Evolutionary conservation across 2,329 filamentous ascomycete species (phyloP), one percentile per base, ranked within the genome.

Genomic region (Xylaria sp.): DNA sequence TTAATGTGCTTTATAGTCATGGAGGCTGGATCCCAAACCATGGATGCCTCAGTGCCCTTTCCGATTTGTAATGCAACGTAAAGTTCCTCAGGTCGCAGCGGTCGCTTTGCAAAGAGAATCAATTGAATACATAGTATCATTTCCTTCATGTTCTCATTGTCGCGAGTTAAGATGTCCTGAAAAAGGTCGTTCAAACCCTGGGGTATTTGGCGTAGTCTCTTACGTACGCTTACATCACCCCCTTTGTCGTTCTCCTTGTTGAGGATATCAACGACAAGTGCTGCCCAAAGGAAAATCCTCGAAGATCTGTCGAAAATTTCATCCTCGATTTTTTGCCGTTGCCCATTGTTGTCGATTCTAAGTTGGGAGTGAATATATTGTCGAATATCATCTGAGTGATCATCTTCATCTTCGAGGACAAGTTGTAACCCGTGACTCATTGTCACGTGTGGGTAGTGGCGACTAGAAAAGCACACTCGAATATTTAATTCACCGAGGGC

Each of bases 41-140:
- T 65, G 11, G 77, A 66, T 22, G 17, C 13, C 3, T 65, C 20
- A 5, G 58, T 17, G 13, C 74, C 0, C 70, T 68, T 10, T 2
- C 77, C 77, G 33, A 76, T 69, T 50, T 77, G 61, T 11, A 84
- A 65, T 55, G 82, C 81, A 74, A 78, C 80, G 67, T 84, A 86
- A 0, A 86, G 77, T 67, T 88, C 80, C 0, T 79, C 69, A 0
- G 76, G 81, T 0, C 50, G 76, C 0, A 89, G 63, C 0, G 86
- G 83, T 0, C 75, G 68, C 7, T 73, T 76, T 0, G 87, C 79
- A 27, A 81, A 88, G 0, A 89, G 76, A 0, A 90, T 77, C 83
- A 83, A 89, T 22, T 84, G 80, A 0, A 89, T 66, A 33, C 82
- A 87, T 0, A 85, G 68, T 0, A 80, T 61, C 0, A 88, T 68